Conservation (phyloP, 768 basidiomycete genomes). For the Collybiopsis luxurians region DNA sequence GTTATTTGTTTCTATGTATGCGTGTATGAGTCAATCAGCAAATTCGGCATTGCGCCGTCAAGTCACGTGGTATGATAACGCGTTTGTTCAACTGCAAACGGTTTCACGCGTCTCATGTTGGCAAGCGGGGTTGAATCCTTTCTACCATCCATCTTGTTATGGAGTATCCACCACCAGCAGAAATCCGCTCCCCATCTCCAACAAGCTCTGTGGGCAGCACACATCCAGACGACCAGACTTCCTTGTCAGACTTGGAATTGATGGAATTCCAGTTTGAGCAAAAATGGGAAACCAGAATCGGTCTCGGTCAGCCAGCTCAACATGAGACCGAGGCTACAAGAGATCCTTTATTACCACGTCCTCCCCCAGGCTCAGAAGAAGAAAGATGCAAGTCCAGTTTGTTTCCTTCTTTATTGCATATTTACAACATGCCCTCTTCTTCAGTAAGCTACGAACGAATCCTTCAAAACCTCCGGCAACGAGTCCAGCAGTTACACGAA, state of each 20-base stretch:
- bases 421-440: neutral
- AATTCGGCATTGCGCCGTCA: too few relatives aligned
- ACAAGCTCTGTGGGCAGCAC: constrained; percentile 50
- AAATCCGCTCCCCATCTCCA: constrained; percentile 47
- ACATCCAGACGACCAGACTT: constrained; percentile 44
- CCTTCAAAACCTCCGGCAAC: constrained; percentile 30
- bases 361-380: constrained; percentile 23
- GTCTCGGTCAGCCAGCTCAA: constrained; percentile 29
- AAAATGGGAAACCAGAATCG: constrained; percentile 40
- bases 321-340: constrained; percentile 41
- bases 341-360: constrained; percentile 35
- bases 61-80: too few relatives aligned
- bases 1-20: neutral
- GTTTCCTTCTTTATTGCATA: neutral
- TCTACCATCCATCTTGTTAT: constrained; percentile 14
- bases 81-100: too few relatives aligned
- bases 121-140: too few relatives aligned
- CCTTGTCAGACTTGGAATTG: constrained; percentile 41
- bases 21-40: neutral
- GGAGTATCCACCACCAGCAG: constrained; percentile 46
- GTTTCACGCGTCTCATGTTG: too few relatives aligned
- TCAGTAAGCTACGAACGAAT: constrained; percentile 31
- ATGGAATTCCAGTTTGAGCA: constrained; percentile 35
- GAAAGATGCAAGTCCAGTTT: constrained; percentile 31
- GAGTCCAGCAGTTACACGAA: constrained; percentile 41